These are phyloP conservation scores for Barnettozyma sucrosica DNA, from an alignment of 805 yeast species.

Conservation along the genomic window DNA sequence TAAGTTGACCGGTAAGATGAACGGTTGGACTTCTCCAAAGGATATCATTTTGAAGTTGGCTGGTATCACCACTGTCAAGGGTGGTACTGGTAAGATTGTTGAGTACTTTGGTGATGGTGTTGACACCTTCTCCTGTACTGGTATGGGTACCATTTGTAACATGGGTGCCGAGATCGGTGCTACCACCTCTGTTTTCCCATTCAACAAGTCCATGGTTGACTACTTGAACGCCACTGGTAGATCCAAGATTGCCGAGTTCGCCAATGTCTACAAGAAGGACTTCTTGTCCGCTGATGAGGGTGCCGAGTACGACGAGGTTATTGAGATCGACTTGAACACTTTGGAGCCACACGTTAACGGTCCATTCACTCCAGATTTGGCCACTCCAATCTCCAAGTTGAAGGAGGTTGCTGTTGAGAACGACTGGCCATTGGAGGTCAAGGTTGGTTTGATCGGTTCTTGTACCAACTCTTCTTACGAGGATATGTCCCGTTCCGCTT, in stretches of 20 bases:
- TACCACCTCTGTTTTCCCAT: conserved; percentile 96
- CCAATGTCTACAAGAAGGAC: conserved; percentile 56
- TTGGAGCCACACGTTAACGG: conserved; percentile 97
- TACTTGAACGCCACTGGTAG: conserved; percentile 86
- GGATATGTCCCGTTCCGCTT: conserved; percentile 96
- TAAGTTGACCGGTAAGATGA: conserved; percentile 84
- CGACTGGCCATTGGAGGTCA: conserved; percentile 89
- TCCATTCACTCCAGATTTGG: conserved; percentile 97
- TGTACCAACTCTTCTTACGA: conserved; percentile 98
- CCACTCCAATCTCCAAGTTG: conserved; percentile 88
- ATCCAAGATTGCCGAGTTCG: conserved; percentile 77
- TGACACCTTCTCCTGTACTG: conserved; percentile 87
- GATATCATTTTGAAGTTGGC: conserved; percentile 91
- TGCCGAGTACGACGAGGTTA: conserved; percentile 87
- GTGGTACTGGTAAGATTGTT: conserved; percentile 96
- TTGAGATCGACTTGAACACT: conserved; percentile 83
- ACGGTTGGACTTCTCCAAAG: conserved; percentile 97
- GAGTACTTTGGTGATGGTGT: conserved; percentile 97
- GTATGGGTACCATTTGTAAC: conserved; percentile 99
- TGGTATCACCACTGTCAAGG: conserved; percentile 92
- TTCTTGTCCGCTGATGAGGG: conserved; percentile 85
- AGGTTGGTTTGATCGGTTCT: conserved; percentile 95
- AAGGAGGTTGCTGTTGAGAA: conserved; percentile 77
- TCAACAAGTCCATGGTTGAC: conserved; percentile 81
- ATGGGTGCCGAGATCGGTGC: conserved; percentile 99